Evolutionary conservation across 768 basidiomycete genomes (phyloP).

Genomic region (Tulasnella sp.): DNA sequence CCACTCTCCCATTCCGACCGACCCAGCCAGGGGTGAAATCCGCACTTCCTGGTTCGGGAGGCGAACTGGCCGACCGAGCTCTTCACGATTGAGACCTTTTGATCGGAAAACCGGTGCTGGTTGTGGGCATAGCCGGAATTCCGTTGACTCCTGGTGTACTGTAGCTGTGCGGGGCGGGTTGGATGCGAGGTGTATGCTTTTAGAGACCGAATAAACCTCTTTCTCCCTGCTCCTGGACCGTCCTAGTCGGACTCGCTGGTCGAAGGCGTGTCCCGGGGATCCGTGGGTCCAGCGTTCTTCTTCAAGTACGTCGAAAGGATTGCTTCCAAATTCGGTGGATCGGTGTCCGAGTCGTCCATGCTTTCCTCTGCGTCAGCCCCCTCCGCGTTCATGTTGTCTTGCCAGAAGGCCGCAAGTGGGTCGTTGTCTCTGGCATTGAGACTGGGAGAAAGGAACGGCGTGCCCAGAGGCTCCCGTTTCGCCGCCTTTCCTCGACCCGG

Average conservation of each 20-base stretch:
- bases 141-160: background rate
- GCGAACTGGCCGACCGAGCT: background rate
- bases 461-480: background rate
- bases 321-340: constrained; percentile 21
- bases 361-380: background rate
- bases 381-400: background rate
- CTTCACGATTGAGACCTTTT: background rate
- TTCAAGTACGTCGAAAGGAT: constrained; percentile 22
- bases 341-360: constrained; percentile 16
- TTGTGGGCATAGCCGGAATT: constrained; percentile 8
- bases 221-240: constrained; percentile 10
- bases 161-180: constrained; percentile 13
- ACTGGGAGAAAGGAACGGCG: constrained; percentile 12
- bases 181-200: constrained; percentile 17
- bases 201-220: constrained; percentile 23
- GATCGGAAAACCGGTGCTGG: background rate
- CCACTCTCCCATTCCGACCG: background rate
- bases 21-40: constrained; percentile 1
- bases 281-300: background rate
- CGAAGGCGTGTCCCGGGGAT: background rate
- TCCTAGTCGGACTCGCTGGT: constrained; percentile 1
- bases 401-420: background rate
- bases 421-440: constrained; percentile 4
- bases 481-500: too few species aligned
- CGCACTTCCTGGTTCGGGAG: background rate